Evolutionary conservation across 441 rosid genomes (phyloP), one percentile per base, ranked within the genome.

Genomic region (Gossypium gossypioides): DNA sequence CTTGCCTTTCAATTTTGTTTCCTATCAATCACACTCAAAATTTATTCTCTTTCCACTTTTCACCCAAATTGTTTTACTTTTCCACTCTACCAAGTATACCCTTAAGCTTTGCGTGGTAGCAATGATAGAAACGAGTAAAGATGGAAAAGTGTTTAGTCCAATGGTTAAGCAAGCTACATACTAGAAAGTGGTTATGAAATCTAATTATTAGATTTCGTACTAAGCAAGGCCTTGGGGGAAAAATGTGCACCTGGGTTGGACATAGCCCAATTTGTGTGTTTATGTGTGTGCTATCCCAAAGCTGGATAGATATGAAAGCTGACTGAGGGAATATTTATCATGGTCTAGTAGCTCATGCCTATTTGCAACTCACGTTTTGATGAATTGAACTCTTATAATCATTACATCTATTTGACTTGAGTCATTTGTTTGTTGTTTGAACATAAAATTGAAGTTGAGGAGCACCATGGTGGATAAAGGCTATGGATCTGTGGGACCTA

Each of bases 401-500:
- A 0, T 5, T 77, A 15, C 25, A 56, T 62, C 54, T 70, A 22
- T 21, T 72, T 60, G 27, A 25, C 74, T 58, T 52, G 32, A 54
- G 48, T 46, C 24, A 5, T 22, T 67, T 63, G 19, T 15, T 65
- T 59, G 21, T 62, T 64, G 15, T 71, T 73, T 75, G 70, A 72
- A 76, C 51, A 16, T 71, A 55, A 72, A 82, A 84, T 70, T 80
- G 60, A 73, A 72, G 70, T 69, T 82, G 75, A 83, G 55, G 70
- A 46, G 70, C 70, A 46, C 46, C 21, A 24, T 7, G 25, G 19
- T 24, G 21, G 56, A 65, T 44, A 29, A 24, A 22, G 70, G 22
- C n/a, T 37, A 22, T 42, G 90, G 88, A 79, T 82, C 90, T 75
- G 89, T 83, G 61, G 96, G 96, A 78, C 96, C 98, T 72, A 81